Evolutionary conservation across 2,329 filamentous ascomycete genomes (phyloP).

Genomic region (Xylaria sp.): DNA sequence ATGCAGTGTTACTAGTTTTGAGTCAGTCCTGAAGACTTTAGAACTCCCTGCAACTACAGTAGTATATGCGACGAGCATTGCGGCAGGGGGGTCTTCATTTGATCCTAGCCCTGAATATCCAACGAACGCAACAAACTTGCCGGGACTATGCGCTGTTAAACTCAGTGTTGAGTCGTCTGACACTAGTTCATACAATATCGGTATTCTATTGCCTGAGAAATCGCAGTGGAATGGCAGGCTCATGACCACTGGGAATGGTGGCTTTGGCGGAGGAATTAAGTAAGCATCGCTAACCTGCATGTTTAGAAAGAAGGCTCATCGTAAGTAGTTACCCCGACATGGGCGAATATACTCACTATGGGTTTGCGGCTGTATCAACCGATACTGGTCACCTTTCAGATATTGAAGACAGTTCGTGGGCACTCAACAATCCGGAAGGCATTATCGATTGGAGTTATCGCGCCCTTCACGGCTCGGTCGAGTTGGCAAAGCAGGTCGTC

Average conservation of each 20-base stretch:
- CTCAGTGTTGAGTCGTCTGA: conserved; percentile 48
- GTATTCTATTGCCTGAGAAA: conserved; percentile 48
- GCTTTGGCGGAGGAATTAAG: conserved; percentile 51
- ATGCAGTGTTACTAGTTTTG: conserved; percentile 1
- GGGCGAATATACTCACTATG: conserved; percentile 44
- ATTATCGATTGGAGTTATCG: conserved; percentile 43
- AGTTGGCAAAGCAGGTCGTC: conserved; percentile 57
- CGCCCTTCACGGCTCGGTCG: conserved; percentile 48
- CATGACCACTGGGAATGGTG: conserved; percentile 51
- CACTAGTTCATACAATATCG: conserved; percentile 48
- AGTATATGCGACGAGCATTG: conserved; percentile 7
- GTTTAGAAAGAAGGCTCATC: not conserved
- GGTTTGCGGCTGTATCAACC: conserved; percentile 50
- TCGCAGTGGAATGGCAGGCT: conserved; percentile 49
- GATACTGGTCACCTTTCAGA: conserved; percentile 49
- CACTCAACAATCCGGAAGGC: conserved; percentile 43
- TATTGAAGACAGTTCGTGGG: conserved; percentile 46
- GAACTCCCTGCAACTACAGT: not conserved
- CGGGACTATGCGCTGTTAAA: conserved; percentile 50
- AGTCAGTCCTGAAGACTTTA: conserved; percentile 1
- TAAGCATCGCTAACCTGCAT: conserved; percentile 20
- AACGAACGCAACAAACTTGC: conserved; percentile 45
- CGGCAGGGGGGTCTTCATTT: conserved; percentile 15
- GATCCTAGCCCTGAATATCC: conserved; percentile 27
- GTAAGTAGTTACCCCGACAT: conserved; percentile 38